A percentile compares a stretch with the other conserved stretches of the same genome.
phyloP scores from a whole-genome alignment of 2,329 filamentous ascomycete genomes.

The Curvularia sp. region DNA sequence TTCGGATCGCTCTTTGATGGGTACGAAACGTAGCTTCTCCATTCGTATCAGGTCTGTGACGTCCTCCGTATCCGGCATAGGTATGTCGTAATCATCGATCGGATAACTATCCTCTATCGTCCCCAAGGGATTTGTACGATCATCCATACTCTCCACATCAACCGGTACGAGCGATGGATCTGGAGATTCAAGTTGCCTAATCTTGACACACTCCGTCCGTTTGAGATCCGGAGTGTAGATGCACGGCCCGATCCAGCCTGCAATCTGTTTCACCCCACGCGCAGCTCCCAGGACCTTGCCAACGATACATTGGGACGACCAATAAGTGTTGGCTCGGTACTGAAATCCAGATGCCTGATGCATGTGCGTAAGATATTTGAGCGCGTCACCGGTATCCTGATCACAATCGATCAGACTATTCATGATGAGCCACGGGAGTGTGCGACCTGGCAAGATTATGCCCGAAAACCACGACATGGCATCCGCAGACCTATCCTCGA shows the following conservation, averaged over 20 bases:
- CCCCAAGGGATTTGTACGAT: slow-evolving; percentile 73
- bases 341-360: slow-evolving; percentile 76
- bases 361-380: slow-evolving; percentile 72
- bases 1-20: slow-evolving; percentile 50
- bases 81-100: slow-evolving; percentile 71
- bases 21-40: slow-evolving; percentile 69
- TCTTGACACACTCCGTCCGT: slow-evolving; percentile 72
- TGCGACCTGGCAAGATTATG: slow-evolving; percentile 72
- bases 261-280: slow-evolving; percentile 73
- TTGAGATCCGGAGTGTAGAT: slow-evolving; percentile 71
- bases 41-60: slow-evolving; percentile 72
- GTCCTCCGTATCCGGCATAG: slow-evolving; percentile 64
- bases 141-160: slow-evolving; percentile 70
- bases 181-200: slow-evolving; percentile 67
- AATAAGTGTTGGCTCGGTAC: slow-evolving; percentile 79
- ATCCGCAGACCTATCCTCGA: slow-evolving; percentile 71
- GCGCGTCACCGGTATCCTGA: slow-evolving; percentile 69
- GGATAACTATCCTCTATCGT: slow-evolving; percentile 68
- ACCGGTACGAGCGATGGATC: slow-evolving; percentile 62
- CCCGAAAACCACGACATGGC: slow-evolving; percentile 81
- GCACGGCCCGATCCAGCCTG: slow-evolving; percentile 77
- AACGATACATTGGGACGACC: slow-evolving; percentile 74
- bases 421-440: slow-evolving; percentile 78
- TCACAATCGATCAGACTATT: slow-evolving; percentile 79
- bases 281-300: slow-evolving; percentile 73